Evolutionary conservation across 2,329 filamentous ascomycete genomes (phyloP), one percentile per base, ranked within the genome.

Genomic region (Ceratocystis harringtonii): DNA sequence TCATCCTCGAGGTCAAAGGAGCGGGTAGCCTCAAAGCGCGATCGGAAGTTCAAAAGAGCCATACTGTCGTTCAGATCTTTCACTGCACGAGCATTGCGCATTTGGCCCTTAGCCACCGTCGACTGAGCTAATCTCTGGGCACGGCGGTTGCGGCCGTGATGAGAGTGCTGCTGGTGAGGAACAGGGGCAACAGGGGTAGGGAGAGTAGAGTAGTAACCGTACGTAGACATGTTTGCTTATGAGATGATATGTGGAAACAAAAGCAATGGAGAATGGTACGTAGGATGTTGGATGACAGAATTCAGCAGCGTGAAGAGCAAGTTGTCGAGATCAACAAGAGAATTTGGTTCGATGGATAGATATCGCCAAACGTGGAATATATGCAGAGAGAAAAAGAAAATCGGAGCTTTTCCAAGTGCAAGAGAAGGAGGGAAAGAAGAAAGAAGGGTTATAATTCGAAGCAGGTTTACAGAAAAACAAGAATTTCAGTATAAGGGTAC

Each of bases 1-100:
- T 97, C 92, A 74, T 97, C 92, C 73, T 96, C 92, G 68, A 97
- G 82, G 71, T 97, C 92, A 73, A 97, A 97, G 8, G 92, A 96
- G 67, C 91, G 85, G 67, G 89, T 90, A 69, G 90, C 89, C 78
- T 97, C 92, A 71, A 95, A 95, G 73, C 91, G 87, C 70, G 84
- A 84, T 71, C 92, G 88, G 79, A 95, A 96, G 69, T 86, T 84
- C 68, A 83, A 82, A 68, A 95, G 80, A 62, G 86, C 83, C 22
- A 85, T 84, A n/a, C 87, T 81, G 71, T 85, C 85, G 28, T 62
- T 64, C 69, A 90, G 78, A 75, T 96, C 91, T 76, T 95, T 92
- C 77, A 65, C 63, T 72, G 86, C 89, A 73, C 89, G 87, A 65
- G 92, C 87, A 69, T 87, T 86, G 69, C 91, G 88, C 74, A 90